Evolutionary conservation across 2,329 filamentous ascomycete species (phyloP), one percentile per base, ranked within the genome.

Genomic region (Venturia effusa): DNA sequence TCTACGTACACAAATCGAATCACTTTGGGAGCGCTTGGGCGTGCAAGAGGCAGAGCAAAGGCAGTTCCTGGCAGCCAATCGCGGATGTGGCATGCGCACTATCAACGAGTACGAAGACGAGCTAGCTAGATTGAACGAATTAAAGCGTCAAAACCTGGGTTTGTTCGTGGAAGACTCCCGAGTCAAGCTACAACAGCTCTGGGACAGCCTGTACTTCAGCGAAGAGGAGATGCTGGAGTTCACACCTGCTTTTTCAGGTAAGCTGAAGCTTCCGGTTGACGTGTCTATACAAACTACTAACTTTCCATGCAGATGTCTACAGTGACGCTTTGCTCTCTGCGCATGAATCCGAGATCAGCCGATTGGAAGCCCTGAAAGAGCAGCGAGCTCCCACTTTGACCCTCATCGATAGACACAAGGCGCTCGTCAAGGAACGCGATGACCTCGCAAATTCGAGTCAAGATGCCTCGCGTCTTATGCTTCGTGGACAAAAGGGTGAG

Each of bases 151-250:
- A 74, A 97, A 99, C 71, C 81, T 99, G 67, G 92, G 97, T 72
- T 77, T 97, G 4, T 99, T 99, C 71, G 91, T 99, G 13, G 94
- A 97, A 74, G 94, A 99, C 77, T 88, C 93, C 24, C 85, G 95
- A 48, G 89, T 86, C 76, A 90, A 90, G 72, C 82, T 99, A 13
- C 93, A 97, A 74, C 92, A 95, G 71, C 84, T 99, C 0, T 99
- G 95, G 94, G 94, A 99, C 72, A 82, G 85, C 0, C 79, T 99
- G 1, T 97, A 94, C 78, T 92, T 95, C 72, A 96, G 90, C 0
- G 94, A 99, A 73, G 94, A 99, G 71, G 94, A 99, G 77, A 97
- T 97, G 92, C 84, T 97, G 64, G 92, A 97, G 69, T 99, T 99
- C 70, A 94, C 92, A 0, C 94, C 95, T 0, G 94, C 92, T 51